Percentiles rank a stretch among this genome's conserved stretches.
These are phyloP conservation scores for Zasmidium cellare DNA, from an alignment of 2,329 filamentous ascomycete genomes.

Conservation along the genomic window DNA sequence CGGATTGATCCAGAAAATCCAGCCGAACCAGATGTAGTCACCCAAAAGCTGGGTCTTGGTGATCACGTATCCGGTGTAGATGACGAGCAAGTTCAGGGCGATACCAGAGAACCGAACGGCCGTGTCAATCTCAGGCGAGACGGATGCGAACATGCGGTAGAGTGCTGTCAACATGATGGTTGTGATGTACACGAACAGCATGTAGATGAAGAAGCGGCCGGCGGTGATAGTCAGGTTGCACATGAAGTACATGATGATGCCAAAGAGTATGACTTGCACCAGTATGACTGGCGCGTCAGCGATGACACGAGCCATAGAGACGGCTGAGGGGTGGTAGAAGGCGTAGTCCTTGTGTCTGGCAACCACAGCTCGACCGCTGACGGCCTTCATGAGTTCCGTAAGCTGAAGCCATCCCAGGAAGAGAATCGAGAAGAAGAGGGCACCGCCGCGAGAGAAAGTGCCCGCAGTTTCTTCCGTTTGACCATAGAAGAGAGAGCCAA, in stretches of 20 bases:
- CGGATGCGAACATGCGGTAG: conserved; percentile 75
- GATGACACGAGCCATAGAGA: conserved; percentile 61
- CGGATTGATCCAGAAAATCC: conserved; percentile 79
- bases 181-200: conserved; percentile 70
- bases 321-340: conserved; percentile 69
- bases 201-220: conserved; percentile 75
- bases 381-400: conserved; percentile 74
- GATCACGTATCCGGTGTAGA: conserved; percentile 64
- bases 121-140: conserved; percentile 65
- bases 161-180: conserved; percentile 66
- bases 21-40: conserved; percentile 77
- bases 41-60: conserved; percentile 45
- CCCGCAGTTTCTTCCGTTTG: conserved; percentile 60
- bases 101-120: conserved; percentile 57
- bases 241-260: conserved; percentile 81
- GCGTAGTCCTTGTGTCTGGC: conserved; percentile 67
- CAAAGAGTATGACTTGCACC: conserved; percentile 65
- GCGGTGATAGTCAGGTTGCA: conserved; percentile 72
- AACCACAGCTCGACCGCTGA: conserved; percentile 70
- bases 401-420: conserved; percentile 72
- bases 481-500: conserved; percentile 77
- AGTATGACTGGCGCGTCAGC: conserved; percentile 63
- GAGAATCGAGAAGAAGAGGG: conserved; percentile 66
- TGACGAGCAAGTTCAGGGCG: conserved; percentile 64
- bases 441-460: conserved; percentile 63